Evolutionary conservation across 1,139 yeast genomes (phyloP), one percentile per base, ranked within the genome.

Genomic region (Taiozyma sp.): DNA sequence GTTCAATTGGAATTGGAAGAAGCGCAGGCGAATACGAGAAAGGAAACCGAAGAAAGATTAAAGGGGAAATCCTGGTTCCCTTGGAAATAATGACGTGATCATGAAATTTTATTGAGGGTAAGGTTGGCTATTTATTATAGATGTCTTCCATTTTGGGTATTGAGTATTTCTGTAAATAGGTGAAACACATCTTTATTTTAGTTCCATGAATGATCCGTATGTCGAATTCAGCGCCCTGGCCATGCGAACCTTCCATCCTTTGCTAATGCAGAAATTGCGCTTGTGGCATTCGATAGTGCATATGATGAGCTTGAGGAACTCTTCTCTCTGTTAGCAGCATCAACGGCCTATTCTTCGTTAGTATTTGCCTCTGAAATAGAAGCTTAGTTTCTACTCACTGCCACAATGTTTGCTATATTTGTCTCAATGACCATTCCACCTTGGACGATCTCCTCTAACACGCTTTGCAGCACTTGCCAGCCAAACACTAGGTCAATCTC

Each of bases 371-470:
- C 19, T 28, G 14, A 13, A 4, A 45, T 6, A 21, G 7, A 3
- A 19, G 5, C 26, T 8, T 24, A 5, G 9, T 8, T 19, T 6
- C 19, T 8, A 56, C 61, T 49, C 34, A 57, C 62, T 9, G 54
- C 57, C 6, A 91, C 97, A 41, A 93, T 90, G 56, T 88, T 80
- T 42, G 73, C 68, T 29, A 90, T 88, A 61, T 85, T 89, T 1
- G 99, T 91, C 66, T 93, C 99, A 41, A 95, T 88, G n/a, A 93
- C 99, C 95, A 95, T 85, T 0, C 99, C 99, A 30, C 98, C 99
- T 65, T 93, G 99, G 1, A 93, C 86, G 42, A 93, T 87, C 62
- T 95, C 98, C 63, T 86, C 93, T 50, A 93, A 70, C 5, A 93
- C 97, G 2, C 96, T 86, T 64, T 93, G 96, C 43, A 93, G 72